A percentile compares a stretch with the other conserved stretches of the same genome.
Evolutionary conservation across 2,329 filamentous ascomycete species (phyloP).

Genomic region (Cladophialophora exuberans): DNA sequence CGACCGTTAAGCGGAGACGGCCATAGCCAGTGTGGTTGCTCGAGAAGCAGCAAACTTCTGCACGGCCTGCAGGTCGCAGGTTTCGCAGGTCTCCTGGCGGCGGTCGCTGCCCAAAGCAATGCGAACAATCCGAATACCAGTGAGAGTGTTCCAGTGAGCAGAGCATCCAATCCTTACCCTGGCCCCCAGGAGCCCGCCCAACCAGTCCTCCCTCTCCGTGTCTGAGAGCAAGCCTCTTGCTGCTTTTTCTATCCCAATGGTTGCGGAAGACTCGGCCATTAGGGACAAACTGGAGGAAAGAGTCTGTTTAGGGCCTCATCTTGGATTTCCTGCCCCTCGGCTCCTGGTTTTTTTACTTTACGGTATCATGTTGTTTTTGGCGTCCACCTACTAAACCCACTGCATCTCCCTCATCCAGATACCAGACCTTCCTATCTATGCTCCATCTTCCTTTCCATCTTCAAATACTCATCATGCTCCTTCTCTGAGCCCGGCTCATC

Average conservation of each 20-base stretch:
- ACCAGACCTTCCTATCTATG: constrained; percentile 17
- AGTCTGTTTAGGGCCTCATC: too few species aligned
- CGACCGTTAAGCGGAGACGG: constrained; percentile 21
- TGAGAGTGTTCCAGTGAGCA: constrained; percentile 9
- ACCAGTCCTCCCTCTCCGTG: constrained; percentile 14
- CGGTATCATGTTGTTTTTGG: constrained; percentile 29
- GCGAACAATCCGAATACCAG: constrained; percentile 6
- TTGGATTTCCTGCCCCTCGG: constrained; percentile 16
- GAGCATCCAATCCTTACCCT: constrained; percentile 27
- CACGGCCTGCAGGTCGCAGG: constrained; percentile 17
- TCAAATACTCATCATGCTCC: constrained; percentile 8
- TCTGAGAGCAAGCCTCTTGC: constrained; percentile 2
- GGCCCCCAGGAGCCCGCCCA: constrained; percentile 16
- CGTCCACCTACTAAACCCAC: constrained; percentile 22
- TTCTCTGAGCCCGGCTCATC: constrained; percentile 10
- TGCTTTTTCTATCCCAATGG: constrained; percentile 14
- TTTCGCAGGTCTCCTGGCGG: constrained; percentile 6
- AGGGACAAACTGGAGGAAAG: too few species aligned
- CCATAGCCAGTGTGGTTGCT: constrained; percentile 25
- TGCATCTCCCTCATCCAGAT: constrained; percentile 21
- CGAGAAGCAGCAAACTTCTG: constrained; percentile 19
- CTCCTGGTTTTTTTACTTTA: constrained; percentile 7
- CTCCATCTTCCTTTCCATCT: constrained; percentile 5
- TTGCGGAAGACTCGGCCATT: too few species aligned
- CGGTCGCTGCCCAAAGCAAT: constrained; percentile 25